Percentiles rank a stretch among this genome's conserved stretches.
Conservation (phyloP, 495 filamentous ascomycete genomes). For the Tetracladium marchalianum region DNA sequence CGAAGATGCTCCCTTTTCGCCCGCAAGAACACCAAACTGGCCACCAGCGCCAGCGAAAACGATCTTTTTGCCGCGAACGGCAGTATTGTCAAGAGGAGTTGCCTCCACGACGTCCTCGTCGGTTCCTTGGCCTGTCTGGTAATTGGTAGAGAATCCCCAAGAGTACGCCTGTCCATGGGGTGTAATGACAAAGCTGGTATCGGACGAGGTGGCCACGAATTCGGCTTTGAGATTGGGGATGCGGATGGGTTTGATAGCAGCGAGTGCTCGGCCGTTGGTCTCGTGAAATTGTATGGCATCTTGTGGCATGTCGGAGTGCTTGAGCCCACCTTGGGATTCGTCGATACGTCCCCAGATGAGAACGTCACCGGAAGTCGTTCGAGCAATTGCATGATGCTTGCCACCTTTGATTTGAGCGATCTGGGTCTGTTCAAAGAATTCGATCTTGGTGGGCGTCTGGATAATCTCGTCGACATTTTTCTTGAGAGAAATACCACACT, state of each 20-base stretch:
- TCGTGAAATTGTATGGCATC: slow-evolving; percentile 51
- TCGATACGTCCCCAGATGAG: slow-evolving; percentile 64
- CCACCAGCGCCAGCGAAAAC: slow-evolving; percentile 51
- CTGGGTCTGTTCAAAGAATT: slow-evolving; percentile 43
- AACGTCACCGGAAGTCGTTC: slow-evolving; percentile 50
- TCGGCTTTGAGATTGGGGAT: slow-evolving; percentile 23
- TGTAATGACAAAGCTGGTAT: slow-evolving; percentile 52
- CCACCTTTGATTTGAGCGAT: slow-evolving; percentile 53
- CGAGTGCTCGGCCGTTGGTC: slow-evolving; percentile 31
- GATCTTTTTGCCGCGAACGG: slow-evolving; percentile 47
- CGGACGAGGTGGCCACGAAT: slow-evolving; percentile 41
- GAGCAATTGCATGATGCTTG: slow-evolving; percentile 55
- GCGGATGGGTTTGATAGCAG: slow-evolving; percentile 41
- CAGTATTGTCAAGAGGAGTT: slow-evolving; percentile 52
- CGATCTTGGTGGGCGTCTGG: slow-evolving; percentile 45
- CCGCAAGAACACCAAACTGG: slow-evolving; percentile 53
- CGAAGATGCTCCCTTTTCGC: background rate
- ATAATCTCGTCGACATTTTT: slow-evolving; percentile 48
- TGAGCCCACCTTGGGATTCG: slow-evolving; percentile 50
- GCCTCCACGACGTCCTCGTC: slow-evolving; percentile 47
- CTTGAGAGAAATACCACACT: slow-evolving; percentile 43
- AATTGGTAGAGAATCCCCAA: slow-evolving; percentile 61
- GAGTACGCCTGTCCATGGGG: slow-evolving; percentile 50
- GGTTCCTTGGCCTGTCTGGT: slow-evolving; percentile 57
- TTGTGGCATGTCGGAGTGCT: slow-evolving; percentile 33